Evolutionary conservation across 305 asterid species (phyloP).

Genomic region (Fraxinus sp.): DNA sequence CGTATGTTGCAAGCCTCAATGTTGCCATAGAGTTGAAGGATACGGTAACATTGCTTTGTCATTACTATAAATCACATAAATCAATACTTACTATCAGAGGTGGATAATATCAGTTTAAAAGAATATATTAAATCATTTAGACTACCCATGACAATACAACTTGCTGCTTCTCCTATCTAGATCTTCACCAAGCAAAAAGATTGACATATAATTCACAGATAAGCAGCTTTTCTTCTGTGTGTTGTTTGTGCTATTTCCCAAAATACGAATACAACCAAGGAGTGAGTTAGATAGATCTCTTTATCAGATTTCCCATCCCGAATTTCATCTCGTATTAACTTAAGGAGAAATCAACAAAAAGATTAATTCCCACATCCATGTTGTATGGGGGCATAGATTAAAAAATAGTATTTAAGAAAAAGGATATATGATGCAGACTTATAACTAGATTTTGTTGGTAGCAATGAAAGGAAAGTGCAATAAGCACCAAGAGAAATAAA

Average conservation of each 20-base stretch:
- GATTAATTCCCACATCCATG: too few species aligned
- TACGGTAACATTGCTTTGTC: too few species aligned
- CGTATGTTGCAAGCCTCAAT: too few species aligned
- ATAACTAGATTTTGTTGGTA: background rate
- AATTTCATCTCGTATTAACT: constrained; percentile 81
- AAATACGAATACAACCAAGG: background rate
- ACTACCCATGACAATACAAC: too few species aligned
- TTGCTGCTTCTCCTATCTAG: too few species aligned
- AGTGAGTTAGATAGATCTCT: constrained; percentile 46
- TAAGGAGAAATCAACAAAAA: background rate
- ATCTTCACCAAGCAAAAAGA: too few species aligned
- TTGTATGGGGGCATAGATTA: background rate
- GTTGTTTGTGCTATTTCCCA: background rate
- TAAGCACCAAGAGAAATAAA: background rate
- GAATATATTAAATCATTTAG: too few species aligned
- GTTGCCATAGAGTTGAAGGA: too few species aligned
- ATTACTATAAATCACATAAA: too few species aligned
- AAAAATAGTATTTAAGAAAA: background rate
- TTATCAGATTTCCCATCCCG: constrained; percentile 71
- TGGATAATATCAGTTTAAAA: too few species aligned
- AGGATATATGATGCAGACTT: background rate
- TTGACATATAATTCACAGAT: too few species aligned
- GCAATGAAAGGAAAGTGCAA: background rate
- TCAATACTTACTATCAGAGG: too few species aligned
- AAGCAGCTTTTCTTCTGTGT: background rate